Evolutionary conservation across 129 eudicot species (phyloP), one percentile per base, ranked within the genome.

Genomic region (Ambrosia trifida): DNA sequence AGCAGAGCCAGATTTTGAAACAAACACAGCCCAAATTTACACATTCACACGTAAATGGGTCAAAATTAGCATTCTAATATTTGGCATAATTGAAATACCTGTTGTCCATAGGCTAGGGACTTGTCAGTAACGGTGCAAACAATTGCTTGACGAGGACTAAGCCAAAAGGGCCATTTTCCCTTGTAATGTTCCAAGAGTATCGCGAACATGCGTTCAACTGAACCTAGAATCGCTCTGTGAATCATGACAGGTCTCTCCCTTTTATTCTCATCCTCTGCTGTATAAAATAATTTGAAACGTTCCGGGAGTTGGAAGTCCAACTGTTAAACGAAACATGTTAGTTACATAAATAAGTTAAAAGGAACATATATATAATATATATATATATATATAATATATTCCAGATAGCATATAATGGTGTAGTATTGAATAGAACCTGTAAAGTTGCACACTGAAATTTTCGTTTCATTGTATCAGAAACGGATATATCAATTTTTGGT

Each of bases 91-190:
- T 9, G 49, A 72, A 38, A 40, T 51, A 93, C 97, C 99, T 95
- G 73, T 70, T 80, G 75, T 14, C 86, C 99, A 84, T 95, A 94
- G 4, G 76, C 46, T 67, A 54, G 94, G 12, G 97, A 95, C 80
- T 89, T 95, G 76, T 86, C 95, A 17, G 97, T 87, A 1, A 95
- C 94, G 38, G 94, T 88, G 86, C 96, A 88, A 76, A 95, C 97
- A 57, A 90, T 90, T 30, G 94, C 94, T 71, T 95, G 99, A 49
- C 97, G 89, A 0, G 99, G 99, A 80, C 99, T 95, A 47, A 95
- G 91, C 99, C 99, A 95, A 80, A 95, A 86, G 10, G 99, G 99
- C 99, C 97, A 90, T 77, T 95, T 95, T 33, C 99, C 99, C 78
- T 95, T 94, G 24, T 84, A 90, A 51, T 94, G 99, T 83, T 94